Conservation (phyloP, 192 early-diverging fungal genomes). For the Glomus cerebriforme region DNA sequence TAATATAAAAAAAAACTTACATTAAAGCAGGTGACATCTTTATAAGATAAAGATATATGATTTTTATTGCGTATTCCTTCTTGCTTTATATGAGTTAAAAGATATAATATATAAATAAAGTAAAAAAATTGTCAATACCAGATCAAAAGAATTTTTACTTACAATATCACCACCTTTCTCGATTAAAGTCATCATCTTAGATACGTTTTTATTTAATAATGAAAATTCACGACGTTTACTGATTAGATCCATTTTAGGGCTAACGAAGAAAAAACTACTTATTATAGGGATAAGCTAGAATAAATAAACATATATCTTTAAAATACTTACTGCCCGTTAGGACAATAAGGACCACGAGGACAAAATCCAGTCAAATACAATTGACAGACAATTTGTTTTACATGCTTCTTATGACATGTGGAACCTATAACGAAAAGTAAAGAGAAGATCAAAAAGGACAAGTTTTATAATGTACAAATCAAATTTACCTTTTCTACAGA, state of each 20-base stretch:
- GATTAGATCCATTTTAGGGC: not conserved
- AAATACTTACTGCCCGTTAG: slow-evolving; percentile 1
- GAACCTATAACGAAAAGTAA: not conserved
- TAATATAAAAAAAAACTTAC: not conserved
- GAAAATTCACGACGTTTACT: not conserved
- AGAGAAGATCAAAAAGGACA: too few relatives aligned
- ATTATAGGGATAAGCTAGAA: not conserved
- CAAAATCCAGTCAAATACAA: not conserved
- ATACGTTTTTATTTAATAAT: not conserved
- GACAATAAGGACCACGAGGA: not conserved
- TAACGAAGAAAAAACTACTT: not conserved
- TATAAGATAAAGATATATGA: not conserved
- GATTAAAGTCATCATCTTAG: not conserved
- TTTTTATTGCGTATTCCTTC: not conserved
- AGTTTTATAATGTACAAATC: not conserved
- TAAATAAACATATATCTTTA: not conserved
- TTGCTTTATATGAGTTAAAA: not conserved
- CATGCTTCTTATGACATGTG: not conserved
- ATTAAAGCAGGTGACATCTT: not conserved
- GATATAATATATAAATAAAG: too few relatives aligned
- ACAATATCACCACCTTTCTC: not conserved
- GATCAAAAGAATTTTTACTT: too few relatives aligned
- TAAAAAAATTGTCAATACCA: too few relatives aligned
- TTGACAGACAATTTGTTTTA: slow-evolving; percentile 1
- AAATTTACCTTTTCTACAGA: slow-evolving; percentile 6